Evolutionary conservation across 805 yeast genomes (phyloP).

Genomic region (Saccharomycopsis guyanensis): DNA sequence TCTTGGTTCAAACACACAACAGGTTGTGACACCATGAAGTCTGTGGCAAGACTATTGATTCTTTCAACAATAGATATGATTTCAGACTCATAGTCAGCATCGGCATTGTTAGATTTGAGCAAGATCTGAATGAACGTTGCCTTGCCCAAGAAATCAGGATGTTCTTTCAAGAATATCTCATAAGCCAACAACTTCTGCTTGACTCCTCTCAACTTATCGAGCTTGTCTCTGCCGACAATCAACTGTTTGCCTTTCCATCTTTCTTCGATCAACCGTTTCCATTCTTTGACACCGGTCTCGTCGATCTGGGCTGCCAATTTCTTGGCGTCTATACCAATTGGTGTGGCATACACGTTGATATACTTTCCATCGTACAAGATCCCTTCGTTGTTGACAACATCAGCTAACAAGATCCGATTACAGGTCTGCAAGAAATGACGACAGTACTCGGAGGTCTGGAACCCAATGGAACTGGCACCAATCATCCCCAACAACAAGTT

Average conservation of each 20-base stretch:
- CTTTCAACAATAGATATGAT: conserved; percentile 73
- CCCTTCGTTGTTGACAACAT: conserved; percentile 54
- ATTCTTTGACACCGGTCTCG: conserved; percentile 46
- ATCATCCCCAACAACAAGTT: conserved; percentile 71
- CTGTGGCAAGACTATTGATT: conserved; percentile 69
- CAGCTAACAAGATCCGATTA: conserved; percentile 75
- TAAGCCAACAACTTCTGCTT: conserved; percentile 83
- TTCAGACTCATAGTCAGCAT: conserved; percentile 63
- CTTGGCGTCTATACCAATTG: conserved; percentile 74
- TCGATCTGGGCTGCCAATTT: conserved; percentile 41
- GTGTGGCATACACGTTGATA: conserved; percentile 48
- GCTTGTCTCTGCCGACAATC: conserved; percentile 81
- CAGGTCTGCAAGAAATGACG: conserved; percentile 91
- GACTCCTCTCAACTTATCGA: conserved; percentile 82
- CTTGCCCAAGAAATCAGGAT: conserved; percentile 62
- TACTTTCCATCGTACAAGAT: conserved; percentile 54
- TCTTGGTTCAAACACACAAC: conserved; percentile 86
- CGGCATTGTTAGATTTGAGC: conserved; percentile 45
- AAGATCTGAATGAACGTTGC: conserved; percentile 82
- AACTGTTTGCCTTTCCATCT: conserved; percentile 68
- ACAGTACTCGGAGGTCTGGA: conserved; percentile 90
- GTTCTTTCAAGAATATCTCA: conserved; percentile 61
- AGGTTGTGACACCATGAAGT: conserved; percentile 71
- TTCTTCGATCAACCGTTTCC: conserved; percentile 65
- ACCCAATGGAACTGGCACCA: conserved; percentile 82